Percentiles rank a stretch among this genome's conserved stretches.
phyloP scores from a whole-genome alignment of 2,329 filamentous ascomycete genomes.

The Metarhizium brunneum region DNA sequence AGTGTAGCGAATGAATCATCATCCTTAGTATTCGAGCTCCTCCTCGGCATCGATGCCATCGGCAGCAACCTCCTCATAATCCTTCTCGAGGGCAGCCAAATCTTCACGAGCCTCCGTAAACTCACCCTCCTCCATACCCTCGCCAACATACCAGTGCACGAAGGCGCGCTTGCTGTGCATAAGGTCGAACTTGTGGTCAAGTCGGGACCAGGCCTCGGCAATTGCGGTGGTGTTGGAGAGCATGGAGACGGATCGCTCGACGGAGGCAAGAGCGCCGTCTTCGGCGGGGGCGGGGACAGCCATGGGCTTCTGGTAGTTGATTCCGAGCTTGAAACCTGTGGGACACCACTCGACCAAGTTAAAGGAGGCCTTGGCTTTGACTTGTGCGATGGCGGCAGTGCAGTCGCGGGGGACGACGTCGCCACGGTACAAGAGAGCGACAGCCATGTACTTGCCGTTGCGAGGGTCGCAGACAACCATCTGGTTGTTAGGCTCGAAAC shows the following conservation, averaged over 20 bases:
- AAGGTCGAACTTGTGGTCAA: conserved; percentile 68
- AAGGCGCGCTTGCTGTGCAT: conserved; percentile 74
- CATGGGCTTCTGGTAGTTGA: conserved; percentile 63
- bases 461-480: conserved; percentile 68
- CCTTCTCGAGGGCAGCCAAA: conserved; percentile 74
- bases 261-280: conserved; percentile 51
- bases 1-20: background rate
- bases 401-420: conserved; percentile 64
- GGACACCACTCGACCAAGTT: conserved; percentile 70
- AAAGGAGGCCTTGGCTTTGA: conserved; percentile 65
- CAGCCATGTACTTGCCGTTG: conserved; percentile 71
- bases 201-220: conserved; percentile 62
- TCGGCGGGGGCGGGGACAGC: conserved; percentile 43
- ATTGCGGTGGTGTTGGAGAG: conserved; percentile 69
- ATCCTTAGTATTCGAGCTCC: conserved; percentile 65
- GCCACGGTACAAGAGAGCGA: conserved; percentile 62
- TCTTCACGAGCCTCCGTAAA: conserved; percentile 84
- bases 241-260: conserved; percentile 59
- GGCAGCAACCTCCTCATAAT: conserved; percentile 76
- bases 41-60: conserved; percentile 60
- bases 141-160: conserved; percentile 74
- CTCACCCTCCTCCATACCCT: conserved; percentile 89
- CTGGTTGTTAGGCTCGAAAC: conserved; percentile 71
- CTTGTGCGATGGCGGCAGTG: conserved; percentile 53
- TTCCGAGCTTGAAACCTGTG: conserved; percentile 66